Conservation (phyloP, 2,329 filamentous ascomycete genomes). For the Microdochium trichocladiopsis region DNA sequence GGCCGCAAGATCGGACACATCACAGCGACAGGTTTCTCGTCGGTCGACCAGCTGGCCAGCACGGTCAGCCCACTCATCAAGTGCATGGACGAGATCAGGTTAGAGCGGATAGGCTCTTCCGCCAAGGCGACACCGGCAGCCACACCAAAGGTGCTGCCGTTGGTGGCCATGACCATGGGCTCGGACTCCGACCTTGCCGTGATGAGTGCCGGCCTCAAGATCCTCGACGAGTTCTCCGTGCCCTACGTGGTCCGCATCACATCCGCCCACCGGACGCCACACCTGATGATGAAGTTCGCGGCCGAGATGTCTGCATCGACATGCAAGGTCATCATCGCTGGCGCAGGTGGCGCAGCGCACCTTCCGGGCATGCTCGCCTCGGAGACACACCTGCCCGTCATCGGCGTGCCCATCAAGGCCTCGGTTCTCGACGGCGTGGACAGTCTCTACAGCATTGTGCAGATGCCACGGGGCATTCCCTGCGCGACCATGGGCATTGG, state of each 20-base stretch:
- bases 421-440: slow-evolving; percentile 67
- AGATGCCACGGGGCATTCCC: slow-evolving; percentile 70
- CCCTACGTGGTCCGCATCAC: slow-evolving; percentile 70
- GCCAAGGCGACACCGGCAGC: slow-evolving; percentile 24
- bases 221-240: slow-evolving; percentile 64
- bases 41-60: slow-evolving; percentile 54
- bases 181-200: slow-evolving; percentile 71
- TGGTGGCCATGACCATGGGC: slow-evolving; percentile 77
- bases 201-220: slow-evolving; percentile 57
- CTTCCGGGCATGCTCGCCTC: slow-evolving; percentile 70
- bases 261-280: slow-evolving; percentile 70
- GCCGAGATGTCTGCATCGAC: slow-evolving; percentile 55
- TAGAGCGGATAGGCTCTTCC: slow-evolving; percentile 39
- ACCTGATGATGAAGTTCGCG: slow-evolving; percentile 62
- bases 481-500: slow-evolving; percentile 74
- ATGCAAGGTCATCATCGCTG: slow-evolving; percentile 69
- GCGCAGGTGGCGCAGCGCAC: slow-evolving; percentile 67
- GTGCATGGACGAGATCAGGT: slow-evolving; percentile 50
- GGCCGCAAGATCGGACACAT: slow-evolving; percentile 95
- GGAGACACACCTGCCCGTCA: slow-evolving; percentile 65
- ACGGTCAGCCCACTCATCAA: slow-evolving; percentile 63
- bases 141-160: slow-evolving; percentile 30
- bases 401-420: slow-evolving; percentile 71
- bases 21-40: slow-evolving; percentile 65
- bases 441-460: slow-evolving; percentile 65